Evolutionary conservation across 306 rosid species (phyloP), one percentile per base, ranked within the genome.

Genomic region (Morella rubra): DNA sequence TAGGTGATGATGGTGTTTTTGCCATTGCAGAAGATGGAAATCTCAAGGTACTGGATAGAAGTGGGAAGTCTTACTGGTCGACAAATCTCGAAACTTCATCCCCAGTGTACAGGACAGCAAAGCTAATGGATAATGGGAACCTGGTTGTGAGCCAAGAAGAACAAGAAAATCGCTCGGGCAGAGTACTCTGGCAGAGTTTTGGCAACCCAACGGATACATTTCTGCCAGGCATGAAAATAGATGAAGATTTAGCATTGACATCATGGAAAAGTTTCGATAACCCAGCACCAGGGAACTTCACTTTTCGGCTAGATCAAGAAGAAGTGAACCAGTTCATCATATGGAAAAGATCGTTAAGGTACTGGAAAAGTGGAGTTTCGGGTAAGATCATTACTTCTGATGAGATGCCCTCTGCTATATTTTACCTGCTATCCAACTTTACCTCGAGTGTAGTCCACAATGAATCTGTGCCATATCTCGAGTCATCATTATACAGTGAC

Each of bases 181-280:
- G 75, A 74, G 81, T 83, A 56, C 69, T 87, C 2, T 92, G 91
- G 96, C 88, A 90, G 79, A 92, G 96, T 83, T 90, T 92, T 72
- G 86, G 82, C 16, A 64, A 87, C 73, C 97, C 97, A 8, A 85
- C 90, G 0, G 97, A 92, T 32, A 92, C 97, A 71, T 88, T 92
- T 84, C 92, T 92, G 77, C 96, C 97, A 1, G 96, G 93, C 54
- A 90, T 92, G 97, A 83, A 85, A 82, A 81, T 90, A 89, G 81
- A 82, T 22, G 87, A 81, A 4, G 64, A 73, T 74, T 52, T 92
- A 68, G 84, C 80, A 70, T 62, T 92, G 72, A 80, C 84, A 80
- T 92, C 97, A 24, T 92, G 97, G 97, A 75, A 32, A 80, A 87
- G 90, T 78, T 13, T 69, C 32, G 86, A 87, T 8, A 88, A 92